These are phyloP conservation scores for Cladosporium phlei DNA, from an alignment of 2,329 filamentous ascomycete genomes.

Conservation along the genomic window DNA sequence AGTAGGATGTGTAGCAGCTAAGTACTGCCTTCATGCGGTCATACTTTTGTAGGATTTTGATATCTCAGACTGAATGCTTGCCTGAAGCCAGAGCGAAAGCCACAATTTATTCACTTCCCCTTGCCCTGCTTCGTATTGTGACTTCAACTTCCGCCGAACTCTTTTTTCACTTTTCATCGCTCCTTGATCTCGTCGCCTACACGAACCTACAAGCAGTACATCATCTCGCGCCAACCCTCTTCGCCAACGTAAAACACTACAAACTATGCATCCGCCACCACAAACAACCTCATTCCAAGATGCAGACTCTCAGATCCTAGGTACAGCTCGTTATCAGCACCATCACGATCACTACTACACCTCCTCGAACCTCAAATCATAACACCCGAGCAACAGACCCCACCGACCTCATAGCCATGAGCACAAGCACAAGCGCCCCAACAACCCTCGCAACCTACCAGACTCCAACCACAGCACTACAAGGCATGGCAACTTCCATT, in stretches of 20 bases:
- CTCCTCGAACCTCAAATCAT: neutral
- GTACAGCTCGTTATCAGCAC: too few species aligned
- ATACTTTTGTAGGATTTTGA: neutral
- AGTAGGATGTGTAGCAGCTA: conserved; percentile 33
- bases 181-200: neutral
- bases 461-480: neutral
- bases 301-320: too few species aligned
- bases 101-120: neutral
- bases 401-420: neutral
- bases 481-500: too few species aligned
- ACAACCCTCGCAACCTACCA: neutral
- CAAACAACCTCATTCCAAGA: neutral
- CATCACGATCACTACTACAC: neutral
- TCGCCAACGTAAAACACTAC: neutral
- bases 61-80: neutral
- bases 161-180: too few species aligned
- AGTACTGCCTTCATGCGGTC: neutral
- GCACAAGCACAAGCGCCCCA: neutral
- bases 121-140: neutral
- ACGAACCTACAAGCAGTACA: too few species aligned
- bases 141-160: too few species aligned
- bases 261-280: neutral
- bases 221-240: too few species aligned
- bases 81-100: too few species aligned
- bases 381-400: neutral